Percentiles rank a stretch among this genome's conserved stretches.
Evolutionary conservation across 345 rosid genomes (phyloP).

Genomic region (Ceriops zippeliana): DNA sequence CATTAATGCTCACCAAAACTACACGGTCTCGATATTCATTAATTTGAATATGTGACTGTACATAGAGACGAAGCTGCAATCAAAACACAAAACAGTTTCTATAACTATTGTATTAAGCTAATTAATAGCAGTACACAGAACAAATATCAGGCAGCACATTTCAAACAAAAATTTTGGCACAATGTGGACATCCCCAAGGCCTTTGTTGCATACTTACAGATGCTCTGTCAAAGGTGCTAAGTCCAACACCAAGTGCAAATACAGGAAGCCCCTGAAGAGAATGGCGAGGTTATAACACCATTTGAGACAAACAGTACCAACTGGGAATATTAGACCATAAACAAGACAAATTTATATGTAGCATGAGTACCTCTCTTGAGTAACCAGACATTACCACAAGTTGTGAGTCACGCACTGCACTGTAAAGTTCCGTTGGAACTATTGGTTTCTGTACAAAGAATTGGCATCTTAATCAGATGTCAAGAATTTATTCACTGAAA

Average conservation of each 20-base stretch:
- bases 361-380: constrained; percentile 70
- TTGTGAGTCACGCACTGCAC: constrained; percentile 77
- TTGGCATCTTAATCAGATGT: constrained; percentile 13
- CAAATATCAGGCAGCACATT: background rate
- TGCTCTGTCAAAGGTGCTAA: constrained; percentile 86
- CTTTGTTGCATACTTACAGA: constrained; percentile 52
- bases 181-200: background rate
- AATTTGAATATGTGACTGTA: constrained; percentile 92
- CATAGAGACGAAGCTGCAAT: constrained; percentile 69
- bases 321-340: background rate
- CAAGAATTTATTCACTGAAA: background rate
- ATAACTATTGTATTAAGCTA: too few relatives aligned
- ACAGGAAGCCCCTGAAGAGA: constrained; percentile 80
- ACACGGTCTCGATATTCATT: constrained; percentile 88
- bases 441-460: constrained; percentile 71
- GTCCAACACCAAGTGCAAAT: constrained; percentile 76
- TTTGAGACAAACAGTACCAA: background rate
- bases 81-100: constrained; percentile 5
- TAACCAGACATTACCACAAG: constrained; percentile 92
- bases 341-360: constrained; percentile 8
- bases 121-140: background rate
- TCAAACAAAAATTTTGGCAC: background rate
- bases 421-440: constrained; percentile 61
- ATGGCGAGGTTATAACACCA: constrained; percentile 16
- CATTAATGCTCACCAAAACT: constrained; percentile 61